Conservation (phyloP, 768 basidiomycete genomes). For the Pleurotus cornucopiae region DNA sequence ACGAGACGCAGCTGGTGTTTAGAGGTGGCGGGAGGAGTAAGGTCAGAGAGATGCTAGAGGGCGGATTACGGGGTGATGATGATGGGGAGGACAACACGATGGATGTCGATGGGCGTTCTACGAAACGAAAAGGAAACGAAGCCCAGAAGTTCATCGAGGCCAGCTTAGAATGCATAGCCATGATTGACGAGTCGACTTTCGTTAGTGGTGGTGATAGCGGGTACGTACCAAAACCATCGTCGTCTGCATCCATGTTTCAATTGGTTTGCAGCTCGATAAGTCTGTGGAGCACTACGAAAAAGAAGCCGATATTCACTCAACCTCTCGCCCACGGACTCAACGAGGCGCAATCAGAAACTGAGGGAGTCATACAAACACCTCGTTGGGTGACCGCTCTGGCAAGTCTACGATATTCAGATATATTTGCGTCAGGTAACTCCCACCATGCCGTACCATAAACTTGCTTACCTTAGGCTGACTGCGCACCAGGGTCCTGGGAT, state of each 20-base stretch:
- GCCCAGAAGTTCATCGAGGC: conserved; percentile 74
- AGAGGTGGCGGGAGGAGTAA: conserved; percentile 89
- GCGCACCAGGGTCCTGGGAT: conserved; percentile 82
- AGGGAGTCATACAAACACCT: conserved; percentile 71
- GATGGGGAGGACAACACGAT: conserved; percentile 41
- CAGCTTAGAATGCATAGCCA: conserved; percentile 85
- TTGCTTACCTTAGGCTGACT: too few relatives aligned
- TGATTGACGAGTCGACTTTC: conserved; percentile 94
- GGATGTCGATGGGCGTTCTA: conserved; percentile 14
- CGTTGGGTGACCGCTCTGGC: conserved; percentile 91
- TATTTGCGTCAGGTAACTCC: conserved; percentile 79
- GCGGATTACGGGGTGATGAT: conserved; percentile 60
- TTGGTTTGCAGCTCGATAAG: conserved; percentile 68
- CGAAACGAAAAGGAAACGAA: conserved; percentile 28
- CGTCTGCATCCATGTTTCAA: neutral
- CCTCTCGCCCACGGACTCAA: conserved; percentile 85
- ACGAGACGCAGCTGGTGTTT: conserved; percentile 94
- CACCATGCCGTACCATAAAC: too few relatives aligned
- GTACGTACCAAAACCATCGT: conserved; percentile 42
- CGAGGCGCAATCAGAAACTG: conserved; percentile 64
- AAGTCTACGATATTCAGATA: conserved; percentile 81
- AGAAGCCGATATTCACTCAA: conserved; percentile 90
- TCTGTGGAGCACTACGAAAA: conserved; percentile 88
- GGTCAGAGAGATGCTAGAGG: conserved; percentile 77
- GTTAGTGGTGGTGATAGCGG: conserved; percentile 95